These are phyloP conservation scores for Cystofilobasidium macerans DNA, from an alignment of 768 basidiomycete species.

Conservation along the genomic window DNA sequence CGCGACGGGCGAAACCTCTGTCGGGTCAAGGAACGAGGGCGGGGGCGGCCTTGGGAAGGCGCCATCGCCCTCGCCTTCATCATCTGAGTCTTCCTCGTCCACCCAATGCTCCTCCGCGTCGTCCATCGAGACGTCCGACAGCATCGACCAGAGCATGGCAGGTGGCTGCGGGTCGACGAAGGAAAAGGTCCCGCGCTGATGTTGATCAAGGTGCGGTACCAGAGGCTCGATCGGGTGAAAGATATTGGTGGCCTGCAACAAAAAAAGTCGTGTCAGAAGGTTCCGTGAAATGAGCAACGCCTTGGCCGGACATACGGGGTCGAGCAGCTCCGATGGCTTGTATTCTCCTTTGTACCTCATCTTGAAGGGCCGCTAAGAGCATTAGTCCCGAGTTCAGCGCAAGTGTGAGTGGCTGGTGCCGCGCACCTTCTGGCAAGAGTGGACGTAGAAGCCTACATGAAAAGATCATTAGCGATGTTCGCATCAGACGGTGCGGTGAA, in stretches of 20 bases:
- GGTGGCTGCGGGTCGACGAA: conserved; percentile 41
- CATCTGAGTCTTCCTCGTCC: conserved; percentile 27
- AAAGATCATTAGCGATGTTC: background rate
- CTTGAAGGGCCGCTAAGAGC: conserved; percentile 37
- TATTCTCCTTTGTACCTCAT: conserved; percentile 97
- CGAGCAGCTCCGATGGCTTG: conserved; percentile 69
- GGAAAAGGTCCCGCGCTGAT: conserved; percentile 44
- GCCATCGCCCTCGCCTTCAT: conserved; percentile 27
- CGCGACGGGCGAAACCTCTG: conserved; percentile 26
- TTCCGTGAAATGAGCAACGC: background rate
- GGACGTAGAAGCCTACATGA: conserved; percentile 77
- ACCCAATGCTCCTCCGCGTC: background rate
- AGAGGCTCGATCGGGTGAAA: conserved; percentile 64
- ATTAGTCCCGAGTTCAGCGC: background rate
- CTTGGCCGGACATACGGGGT: conserved; percentile 50
- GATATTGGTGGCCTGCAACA: conserved; percentile 56
- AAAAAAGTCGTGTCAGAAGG: background rate
- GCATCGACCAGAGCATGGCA: background rate
- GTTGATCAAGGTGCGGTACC: conserved; percentile 55
- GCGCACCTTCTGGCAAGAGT: conserved; percentile 56
- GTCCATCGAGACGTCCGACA: background rate
- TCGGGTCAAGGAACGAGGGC: conserved; percentile 35
- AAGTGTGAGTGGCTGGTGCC: background rate
- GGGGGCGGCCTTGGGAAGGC: conserved; percentile 30
- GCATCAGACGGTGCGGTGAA: background rate